phyloP scores from a whole-genome alignment of 2,329 filamentous ascomycete genomes.

The Fusarium virguliforme region DNA sequence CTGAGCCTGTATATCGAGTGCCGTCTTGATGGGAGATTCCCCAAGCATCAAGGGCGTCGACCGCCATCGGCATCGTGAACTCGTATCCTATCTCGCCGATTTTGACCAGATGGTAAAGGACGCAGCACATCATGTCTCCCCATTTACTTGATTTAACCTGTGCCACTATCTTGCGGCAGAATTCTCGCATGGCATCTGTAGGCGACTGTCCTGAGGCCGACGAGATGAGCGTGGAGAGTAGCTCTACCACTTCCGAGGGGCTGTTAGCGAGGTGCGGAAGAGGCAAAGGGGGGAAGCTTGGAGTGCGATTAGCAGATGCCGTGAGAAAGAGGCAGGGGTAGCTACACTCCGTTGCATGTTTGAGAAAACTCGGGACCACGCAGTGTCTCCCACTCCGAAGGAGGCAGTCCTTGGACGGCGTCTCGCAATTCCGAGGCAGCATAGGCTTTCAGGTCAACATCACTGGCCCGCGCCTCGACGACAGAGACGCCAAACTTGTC shows the following conservation, averaged over 20 bases:
- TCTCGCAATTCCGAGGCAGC: background rate
- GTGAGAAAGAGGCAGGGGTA: background rate
- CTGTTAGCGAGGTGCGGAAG: background rate
- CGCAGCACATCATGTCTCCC: background rate
- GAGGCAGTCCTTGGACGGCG: background rate
- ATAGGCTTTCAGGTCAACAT: background rate
- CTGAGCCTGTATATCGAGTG: background rate
- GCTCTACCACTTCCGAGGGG: background rate
- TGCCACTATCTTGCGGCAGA: background rate
- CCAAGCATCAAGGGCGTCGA: conserved; percentile 2
- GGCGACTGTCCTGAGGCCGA: too few species aligned
- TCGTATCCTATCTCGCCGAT: background rate
- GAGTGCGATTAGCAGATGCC: background rate
- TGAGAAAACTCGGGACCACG: background rate
- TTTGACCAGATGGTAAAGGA: conserved; percentile 8
- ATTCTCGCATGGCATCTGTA: background rate
- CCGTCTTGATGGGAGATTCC: background rate
- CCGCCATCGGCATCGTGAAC: conserved; percentile 8
- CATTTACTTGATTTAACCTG: background rate
- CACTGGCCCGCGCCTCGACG: background rate
- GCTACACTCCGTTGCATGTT: background rate
- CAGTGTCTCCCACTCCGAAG: background rate
- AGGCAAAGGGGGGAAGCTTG: background rate
- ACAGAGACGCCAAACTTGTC: background rate
- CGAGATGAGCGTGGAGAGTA: background rate